Evolutionary conservation across 1,284 basidiomycete genomes (phyloP), one percentile per base, ranked within the genome.

Genomic region (Tilletia caries): DNA sequence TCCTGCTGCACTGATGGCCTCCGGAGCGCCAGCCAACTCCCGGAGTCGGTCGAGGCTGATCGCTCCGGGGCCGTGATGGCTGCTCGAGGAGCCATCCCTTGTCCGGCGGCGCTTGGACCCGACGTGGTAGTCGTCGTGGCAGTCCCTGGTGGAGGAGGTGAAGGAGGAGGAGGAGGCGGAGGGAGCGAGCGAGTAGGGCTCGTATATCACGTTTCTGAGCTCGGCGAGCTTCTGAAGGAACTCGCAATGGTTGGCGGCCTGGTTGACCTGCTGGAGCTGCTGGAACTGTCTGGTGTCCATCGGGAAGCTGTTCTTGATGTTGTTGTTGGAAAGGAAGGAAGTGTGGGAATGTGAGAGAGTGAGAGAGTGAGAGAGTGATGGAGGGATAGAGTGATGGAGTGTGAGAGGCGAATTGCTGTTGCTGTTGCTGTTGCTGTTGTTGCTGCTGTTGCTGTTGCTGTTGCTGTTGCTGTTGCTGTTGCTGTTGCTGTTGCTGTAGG

Each of bases 81-180:
- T 62, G 33, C 32, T 62, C 4, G 58, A 33, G 58, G 58, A 62
- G 32, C 29, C 58, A 4, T 33, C 20, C 18, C 58, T 62, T 27
- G 29, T 33, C 15, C 58, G 58, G 29, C 58, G 29, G 20, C 4
- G 20, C 58, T 62, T 62, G 58, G 32, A 8, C 15, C 58, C 58
- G 33, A 27, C 32, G 58, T 62, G 58, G 32, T 62, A 62, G 58
- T 62, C 58, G 33, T 62, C 58, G 27, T 8, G 58, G n/a, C 34
- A 62, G 58, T 62, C 58, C 32, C 34, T 62, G 37, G 37, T n/a
- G n/a, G n/a, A n/a, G n/a, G n/a, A n/a, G 6, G 52, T 62, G 6
- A 29, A 62, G 10, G 58, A 20, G 2, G 32, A 15, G 58, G 29
- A 33, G 10, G 58, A 33, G 58, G 32, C 58, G 58, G 23, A n/a